These are phyloP conservation scores for Trichoderma gracile DNA, from an alignment of 2,329 filamentous ascomycete genomes.

Conservation along the genomic window DNA sequence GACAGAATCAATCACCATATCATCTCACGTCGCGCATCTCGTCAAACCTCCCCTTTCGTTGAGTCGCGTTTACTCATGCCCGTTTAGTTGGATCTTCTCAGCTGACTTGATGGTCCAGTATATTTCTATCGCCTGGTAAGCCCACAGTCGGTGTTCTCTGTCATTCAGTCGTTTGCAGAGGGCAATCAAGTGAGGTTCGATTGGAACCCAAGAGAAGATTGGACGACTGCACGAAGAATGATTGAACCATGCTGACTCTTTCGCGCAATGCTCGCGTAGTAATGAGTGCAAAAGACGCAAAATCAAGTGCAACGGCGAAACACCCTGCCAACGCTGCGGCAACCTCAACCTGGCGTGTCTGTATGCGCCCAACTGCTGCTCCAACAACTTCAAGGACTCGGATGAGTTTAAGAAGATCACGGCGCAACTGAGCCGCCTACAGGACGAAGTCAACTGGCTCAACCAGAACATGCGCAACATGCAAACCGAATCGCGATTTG, in stretches of 20 bases:
- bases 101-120: slow-evolving; percentile 44
- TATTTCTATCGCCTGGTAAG: slow-evolving; percentile 63
- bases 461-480: slow-evolving; percentile 71
- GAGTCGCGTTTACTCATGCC: not conserved
- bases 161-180: not conserved
- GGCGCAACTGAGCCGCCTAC: slow-evolving; percentile 69
- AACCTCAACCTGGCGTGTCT: slow-evolving; percentile 67
- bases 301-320: slow-evolving; percentile 73
- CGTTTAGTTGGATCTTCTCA: not conserved
- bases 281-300: slow-evolving; percentile 76
- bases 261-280: slow-evolving; percentile 40
- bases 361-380: slow-evolving; percentile 66
- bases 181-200: not conserved
- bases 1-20: not conserved
- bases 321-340: slow-evolving; percentile 66
- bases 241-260: slow-evolving; percentile 16
- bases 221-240: not conserved
- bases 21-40: not conserved
- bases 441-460: slow-evolving; percentile 80
- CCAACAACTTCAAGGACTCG: slow-evolving; percentile 85
- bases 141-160: slow-evolving; percentile 1
- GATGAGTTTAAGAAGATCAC: slow-evolving; percentile 86
- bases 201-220: not conserved
- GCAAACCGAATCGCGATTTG: slow-evolving; percentile 54
- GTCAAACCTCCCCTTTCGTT: not conserved